phyloP scores from a whole-genome alignment of 768 basidiomycete genomes.

The Lactarius psammicola region DNA sequence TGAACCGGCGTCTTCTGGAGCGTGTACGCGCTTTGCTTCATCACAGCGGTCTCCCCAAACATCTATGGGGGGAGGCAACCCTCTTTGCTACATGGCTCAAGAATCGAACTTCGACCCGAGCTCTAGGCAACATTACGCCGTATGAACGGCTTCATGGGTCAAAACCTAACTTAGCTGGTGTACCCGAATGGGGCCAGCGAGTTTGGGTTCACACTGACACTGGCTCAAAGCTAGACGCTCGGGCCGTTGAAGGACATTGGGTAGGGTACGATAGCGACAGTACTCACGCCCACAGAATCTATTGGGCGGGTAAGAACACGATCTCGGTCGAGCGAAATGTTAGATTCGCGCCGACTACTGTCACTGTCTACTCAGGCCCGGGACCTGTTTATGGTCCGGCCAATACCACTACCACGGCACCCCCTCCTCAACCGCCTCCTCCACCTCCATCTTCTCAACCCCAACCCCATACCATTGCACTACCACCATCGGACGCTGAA shows the following conservation, averaged over 20 bases:
- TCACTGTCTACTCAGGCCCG: too few relatives aligned
- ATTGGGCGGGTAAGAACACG: constrained; percentile 35
- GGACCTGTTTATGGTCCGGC: too few relatives aligned
- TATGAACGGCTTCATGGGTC: constrained; percentile 27
- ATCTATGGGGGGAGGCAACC: constrained; percentile 34
- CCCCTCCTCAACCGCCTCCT: too few relatives aligned
- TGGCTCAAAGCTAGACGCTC: constrained; percentile 24
- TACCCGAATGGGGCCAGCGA: constrained; percentile 18
- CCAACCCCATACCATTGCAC: too few relatives aligned
- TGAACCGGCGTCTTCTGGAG: not conserved
- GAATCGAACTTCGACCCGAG: constrained; percentile 21
- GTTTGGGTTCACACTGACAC: constrained; percentile 24
- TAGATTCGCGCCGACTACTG: not conserved
- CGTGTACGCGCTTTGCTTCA: not conserved
- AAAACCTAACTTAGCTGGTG: constrained; percentile 33
- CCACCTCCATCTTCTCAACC: too few relatives aligned
- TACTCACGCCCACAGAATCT: constrained; percentile 37
- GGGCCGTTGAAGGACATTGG: constrained; percentile 31
- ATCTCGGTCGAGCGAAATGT: constrained; percentile 36
- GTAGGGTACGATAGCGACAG: constrained; percentile 38
- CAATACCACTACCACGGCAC: too few relatives aligned
- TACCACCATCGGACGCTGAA: too few relatives aligned
- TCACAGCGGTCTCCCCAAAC: constrained; percentile 23
- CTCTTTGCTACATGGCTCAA: constrained; percentile 26
- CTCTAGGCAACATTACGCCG: constrained; percentile 32